These are phyloP conservation scores for Paramecium pentaurelia DNA, from an alignment of 73 alveolate species.

Conservation along the genomic window DNA sequence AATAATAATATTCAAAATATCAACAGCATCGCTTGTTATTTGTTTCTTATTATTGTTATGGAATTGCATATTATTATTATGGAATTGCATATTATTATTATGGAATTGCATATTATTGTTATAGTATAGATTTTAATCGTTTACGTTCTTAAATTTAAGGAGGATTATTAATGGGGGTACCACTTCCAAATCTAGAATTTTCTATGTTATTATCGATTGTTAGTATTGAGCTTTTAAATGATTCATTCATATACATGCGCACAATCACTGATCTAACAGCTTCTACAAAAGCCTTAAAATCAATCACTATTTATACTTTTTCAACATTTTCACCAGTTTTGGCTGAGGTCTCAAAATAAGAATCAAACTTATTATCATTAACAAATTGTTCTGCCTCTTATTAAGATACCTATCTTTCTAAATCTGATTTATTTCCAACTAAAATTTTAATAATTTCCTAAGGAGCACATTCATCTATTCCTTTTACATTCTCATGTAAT, in stretches of 20 bases:
- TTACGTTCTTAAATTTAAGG: too few relatives aligned
- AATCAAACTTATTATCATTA: not conserved
- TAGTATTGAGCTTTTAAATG: not conserved
- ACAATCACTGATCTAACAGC: not conserved
- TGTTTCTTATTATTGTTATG: too few relatives aligned
- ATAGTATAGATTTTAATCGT: too few relatives aligned
- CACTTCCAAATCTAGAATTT: not conserved
- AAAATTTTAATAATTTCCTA: not conserved
- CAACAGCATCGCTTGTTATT: too few relatives aligned
- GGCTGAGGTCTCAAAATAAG: not conserved
- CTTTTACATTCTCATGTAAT: not conserved
- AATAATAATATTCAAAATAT: too few relatives aligned
- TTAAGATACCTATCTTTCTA: not conserved
- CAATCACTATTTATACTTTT: not conserved
- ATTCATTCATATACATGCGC: not conserved
- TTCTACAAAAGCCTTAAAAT: not conserved
- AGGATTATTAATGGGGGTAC: too few relatives aligned
- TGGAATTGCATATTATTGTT: too few relatives aligned
- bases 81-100: too few relatives aligned
- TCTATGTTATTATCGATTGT: not conserved
- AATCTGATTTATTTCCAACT: conserved; percentile 2
- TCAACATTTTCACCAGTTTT: conserved; percentile 9
- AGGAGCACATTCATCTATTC: not conserved
- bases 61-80: too few relatives aligned
- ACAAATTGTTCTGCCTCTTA: not conserved